Conservation (phyloP, 495 filamentous ascomycete species). For the Neurospora africana region DNA sequence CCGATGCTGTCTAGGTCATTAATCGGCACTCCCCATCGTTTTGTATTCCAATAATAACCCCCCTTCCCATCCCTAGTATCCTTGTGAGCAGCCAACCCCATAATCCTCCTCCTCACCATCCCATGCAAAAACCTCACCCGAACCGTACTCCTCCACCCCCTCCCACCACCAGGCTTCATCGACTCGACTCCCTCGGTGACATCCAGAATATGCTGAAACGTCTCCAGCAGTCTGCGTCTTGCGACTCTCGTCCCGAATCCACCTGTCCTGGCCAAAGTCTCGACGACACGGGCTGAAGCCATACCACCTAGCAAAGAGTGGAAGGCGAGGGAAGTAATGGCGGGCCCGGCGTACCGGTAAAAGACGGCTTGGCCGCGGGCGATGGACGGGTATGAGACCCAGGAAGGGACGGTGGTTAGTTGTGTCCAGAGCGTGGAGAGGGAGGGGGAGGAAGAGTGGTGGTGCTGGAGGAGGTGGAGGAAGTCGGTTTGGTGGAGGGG, state of each 20-base stretch:
- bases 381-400: conserved; percentile 79
- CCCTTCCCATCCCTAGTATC: background rate
- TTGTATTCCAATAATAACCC: conserved; percentile 60
- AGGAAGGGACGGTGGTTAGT: conserved; percentile 58
- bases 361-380: conserved; percentile 57
- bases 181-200: conserved; percentile 54
- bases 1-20: conserved; percentile 65
- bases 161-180: conserved; percentile 53
- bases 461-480: conserved; percentile 48
- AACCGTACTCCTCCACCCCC: conserved; percentile 55
- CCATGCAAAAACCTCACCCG: conserved; percentile 70
- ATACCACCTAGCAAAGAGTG: conserved; percentile 57
- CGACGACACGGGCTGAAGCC: conserved; percentile 53
- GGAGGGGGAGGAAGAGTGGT: conserved; percentile 46
- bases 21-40: conserved; percentile 53
- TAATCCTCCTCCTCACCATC: conserved; percentile 46
- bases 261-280: conserved; percentile 67
- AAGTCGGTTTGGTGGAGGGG: conserved; percentile 37
- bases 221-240: conserved; percentile 60
- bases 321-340: conserved; percentile 50
- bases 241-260: conserved; percentile 65
- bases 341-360: conserved; percentile 62
- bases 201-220: conserved; percentile 65
- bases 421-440: conserved; percentile 55
- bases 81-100: background rate